phyloP scores from a whole-genome alignment of 768 basidiomycete genomes.

The Tephrocybe rancida region DNA sequence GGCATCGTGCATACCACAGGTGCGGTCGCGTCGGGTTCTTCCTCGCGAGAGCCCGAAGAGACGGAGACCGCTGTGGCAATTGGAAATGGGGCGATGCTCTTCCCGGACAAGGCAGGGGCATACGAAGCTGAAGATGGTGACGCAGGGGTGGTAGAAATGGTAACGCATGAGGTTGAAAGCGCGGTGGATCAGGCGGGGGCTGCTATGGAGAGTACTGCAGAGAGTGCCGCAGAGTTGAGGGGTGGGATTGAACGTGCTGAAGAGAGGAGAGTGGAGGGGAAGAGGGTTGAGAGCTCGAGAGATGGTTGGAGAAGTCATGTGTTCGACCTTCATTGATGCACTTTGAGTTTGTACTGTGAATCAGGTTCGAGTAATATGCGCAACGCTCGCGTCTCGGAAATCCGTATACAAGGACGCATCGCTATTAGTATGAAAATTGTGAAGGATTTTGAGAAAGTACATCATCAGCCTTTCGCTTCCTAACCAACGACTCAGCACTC shows the following conservation, averaged over 20 bases:
- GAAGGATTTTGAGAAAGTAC: too few relatives aligned
- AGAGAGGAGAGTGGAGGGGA: conserved; percentile 25
- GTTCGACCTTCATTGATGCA: conserved; percentile 29
- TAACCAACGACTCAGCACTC: too few relatives aligned
- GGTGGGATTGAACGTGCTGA: conserved; percentile 23
- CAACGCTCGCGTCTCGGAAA: too few relatives aligned
- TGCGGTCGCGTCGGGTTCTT: conserved; percentile 6
- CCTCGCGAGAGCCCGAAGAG: neutral
- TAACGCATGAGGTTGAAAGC: conserved; percentile 17
- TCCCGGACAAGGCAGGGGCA: conserved; percentile 33
- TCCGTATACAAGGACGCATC: too few relatives aligned
- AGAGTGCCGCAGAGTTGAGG: conserved; percentile 8
- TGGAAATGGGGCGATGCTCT: conserved; percentile 36
- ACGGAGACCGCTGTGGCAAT: conserved; percentile 34
- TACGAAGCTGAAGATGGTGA: conserved; percentile 27
- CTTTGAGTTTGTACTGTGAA: neutral
- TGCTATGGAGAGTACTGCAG: conserved; percentile 12
- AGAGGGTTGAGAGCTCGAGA: conserved; percentile 20
- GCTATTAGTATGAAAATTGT: too few relatives aligned
- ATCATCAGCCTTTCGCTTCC: too few relatives aligned
- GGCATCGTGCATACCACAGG: conserved; percentile 32
- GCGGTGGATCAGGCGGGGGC: conserved; percentile 12
- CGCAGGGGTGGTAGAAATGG: conserved; percentile 20
- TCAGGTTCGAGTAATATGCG: too few relatives aligned
- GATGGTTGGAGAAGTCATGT: conserved; percentile 35